Evolutionary conservation across 495 filamentous ascomycete species (phyloP).

Genomic region (Venustampulla echinocandica): DNA sequence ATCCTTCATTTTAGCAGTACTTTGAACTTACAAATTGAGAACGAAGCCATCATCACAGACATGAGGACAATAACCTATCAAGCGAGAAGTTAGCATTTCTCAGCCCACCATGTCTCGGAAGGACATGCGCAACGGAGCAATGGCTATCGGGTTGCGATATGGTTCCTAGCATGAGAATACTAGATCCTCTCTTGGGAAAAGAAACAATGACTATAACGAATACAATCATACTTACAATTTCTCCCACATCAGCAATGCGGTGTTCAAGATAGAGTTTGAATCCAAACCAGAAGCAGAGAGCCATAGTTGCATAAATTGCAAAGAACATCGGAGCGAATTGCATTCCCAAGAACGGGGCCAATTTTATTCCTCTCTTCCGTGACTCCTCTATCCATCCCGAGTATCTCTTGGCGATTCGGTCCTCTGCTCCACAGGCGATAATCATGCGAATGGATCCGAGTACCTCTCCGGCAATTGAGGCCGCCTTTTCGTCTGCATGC

Average conservation of each 20-base stretch:
- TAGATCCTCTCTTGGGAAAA: too few species aligned
- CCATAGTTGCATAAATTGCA: conserved; percentile 21
- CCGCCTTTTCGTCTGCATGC: conserved; percentile 50
- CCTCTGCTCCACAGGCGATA: conserved; percentile 54
- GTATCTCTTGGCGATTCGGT: conserved; percentile 44
- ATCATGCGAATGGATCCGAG: conserved; percentile 50
- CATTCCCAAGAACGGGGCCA: conserved; percentile 23
- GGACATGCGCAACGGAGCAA: too few species aligned
- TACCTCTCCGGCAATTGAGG: conserved; percentile 50
- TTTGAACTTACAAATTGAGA: conserved; percentile 3
- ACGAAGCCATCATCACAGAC: conserved; percentile 45
- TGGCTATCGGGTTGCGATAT: too few species aligned
- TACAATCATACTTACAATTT: too few species aligned
- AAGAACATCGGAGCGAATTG: conserved; percentile 32
- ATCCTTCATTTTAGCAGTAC: background rate
- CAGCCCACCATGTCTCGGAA: too few species aligned
- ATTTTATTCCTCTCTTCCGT: conserved; percentile 36
- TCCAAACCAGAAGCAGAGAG: conserved; percentile 44
- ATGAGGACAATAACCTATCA: conserved; percentile 51
- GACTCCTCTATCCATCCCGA: conserved; percentile 48
- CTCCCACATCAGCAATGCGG: conserved; percentile 34
- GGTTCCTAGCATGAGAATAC: too few species aligned
- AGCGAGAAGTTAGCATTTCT: too few species aligned
- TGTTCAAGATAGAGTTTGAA: conserved; percentile 33
- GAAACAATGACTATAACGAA: too few species aligned